Evolutionary conservation across 768 basidiomycete species (phyloP).

Genomic region (Mycena haematopus): DNA sequence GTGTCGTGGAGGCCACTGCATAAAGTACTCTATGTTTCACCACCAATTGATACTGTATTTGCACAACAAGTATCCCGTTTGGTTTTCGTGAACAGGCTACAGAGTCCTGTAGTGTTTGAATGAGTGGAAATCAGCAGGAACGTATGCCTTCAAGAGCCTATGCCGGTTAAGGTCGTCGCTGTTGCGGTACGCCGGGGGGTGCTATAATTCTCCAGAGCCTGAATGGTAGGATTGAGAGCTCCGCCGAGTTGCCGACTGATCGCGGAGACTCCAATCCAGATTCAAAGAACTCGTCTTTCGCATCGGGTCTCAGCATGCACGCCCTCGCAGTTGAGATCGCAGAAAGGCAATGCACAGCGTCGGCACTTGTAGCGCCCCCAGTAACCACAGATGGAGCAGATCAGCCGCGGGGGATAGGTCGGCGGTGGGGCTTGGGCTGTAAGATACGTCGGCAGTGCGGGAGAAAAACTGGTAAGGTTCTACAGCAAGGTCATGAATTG

Average conservation of each 20-base stretch:
- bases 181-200: too few relatives aligned
- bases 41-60: not conserved
- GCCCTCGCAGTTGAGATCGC: constrained; percentile 72
- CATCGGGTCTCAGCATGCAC: constrained; percentile 85
- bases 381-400: constrained; percentile 4
- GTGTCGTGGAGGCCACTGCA: constrained; percentile 15
- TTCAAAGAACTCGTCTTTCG: constrained; percentile 70
- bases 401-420: constrained; percentile 50
- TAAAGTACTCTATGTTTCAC: not conserved
- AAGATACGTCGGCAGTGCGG: not conserved
- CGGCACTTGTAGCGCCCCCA: constrained; percentile 67
- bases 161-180: too few relatives aligned
- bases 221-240: too few relatives aligned
- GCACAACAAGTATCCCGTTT: not conserved
- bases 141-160: too few relatives aligned
- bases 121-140: too few relatives aligned
- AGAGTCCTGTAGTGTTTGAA: too few relatives aligned
- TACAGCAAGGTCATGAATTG: constrained; percentile 34
- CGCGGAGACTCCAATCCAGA: not conserved
- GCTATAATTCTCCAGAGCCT: too few relatives aligned
- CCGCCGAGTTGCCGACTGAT: too few relatives aligned
- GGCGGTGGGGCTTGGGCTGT: constrained; percentile 47
- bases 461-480: constrained; percentile 55
- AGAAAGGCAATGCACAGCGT: constrained; percentile 78
- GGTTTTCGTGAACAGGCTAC: not conserved